Evolutionary conservation across 2,329 filamentous ascomycete genomes (phyloP).

Genomic region (Talaromyces sp.): DNA sequence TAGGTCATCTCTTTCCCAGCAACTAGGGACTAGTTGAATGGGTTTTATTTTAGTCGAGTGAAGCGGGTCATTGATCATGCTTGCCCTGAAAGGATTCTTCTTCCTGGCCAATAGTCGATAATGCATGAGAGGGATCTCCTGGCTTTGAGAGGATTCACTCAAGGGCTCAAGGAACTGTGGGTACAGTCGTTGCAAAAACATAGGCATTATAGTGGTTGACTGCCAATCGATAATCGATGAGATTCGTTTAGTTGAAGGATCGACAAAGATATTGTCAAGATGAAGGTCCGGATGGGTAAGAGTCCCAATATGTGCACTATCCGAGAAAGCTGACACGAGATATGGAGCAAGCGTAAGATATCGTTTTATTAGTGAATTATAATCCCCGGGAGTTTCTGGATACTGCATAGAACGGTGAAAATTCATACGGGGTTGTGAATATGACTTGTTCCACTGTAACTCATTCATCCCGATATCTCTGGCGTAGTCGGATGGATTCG

Average conservation of each 20-base stretch:
- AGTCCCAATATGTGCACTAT: slow-evolving; percentile 14
- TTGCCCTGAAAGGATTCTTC: slow-evolving; percentile 7
- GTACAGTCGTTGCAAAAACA: slow-evolving; percentile 17
- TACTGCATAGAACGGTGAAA: slow-evolving; percentile 17
- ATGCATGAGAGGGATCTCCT: not conserved
- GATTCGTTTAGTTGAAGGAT: slow-evolving; percentile 20
- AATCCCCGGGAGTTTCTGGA: slow-evolving; percentile 17
- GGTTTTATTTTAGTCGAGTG: slow-evolving; percentile 14
- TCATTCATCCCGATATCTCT: slow-evolving; percentile 16
- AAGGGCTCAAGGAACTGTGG: slow-evolving; percentile 20
- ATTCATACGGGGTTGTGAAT: slow-evolving; percentile 20
- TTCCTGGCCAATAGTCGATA: slow-evolving; percentile 15
- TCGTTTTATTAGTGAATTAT: slow-evolving; percentile 14
- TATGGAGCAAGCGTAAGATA: slow-evolving; percentile 16
- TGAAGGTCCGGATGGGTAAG: slow-evolving; percentile 25
- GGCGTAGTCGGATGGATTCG: slow-evolving; percentile 17
- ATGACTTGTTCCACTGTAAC: slow-evolving; percentile 18
- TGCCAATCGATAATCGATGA: slow-evolving; percentile 21
- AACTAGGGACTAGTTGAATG: slow-evolving; percentile 18
- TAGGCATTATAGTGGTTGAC: slow-evolving; percentile 12
- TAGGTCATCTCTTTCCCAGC: slow-evolving; percentile 21
- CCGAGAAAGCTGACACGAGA: not conserved
- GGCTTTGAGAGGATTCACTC: not conserved
- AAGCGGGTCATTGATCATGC: slow-evolving; percentile 11
- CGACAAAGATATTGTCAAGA: slow-evolving; percentile 24